A percentile compares a stretch with the other conserved stretches of the same genome.
phyloP scores from a whole-genome alignment of 2,329 filamentous ascomycete species.

The Stagonosporopsis vannaccii region DNA sequence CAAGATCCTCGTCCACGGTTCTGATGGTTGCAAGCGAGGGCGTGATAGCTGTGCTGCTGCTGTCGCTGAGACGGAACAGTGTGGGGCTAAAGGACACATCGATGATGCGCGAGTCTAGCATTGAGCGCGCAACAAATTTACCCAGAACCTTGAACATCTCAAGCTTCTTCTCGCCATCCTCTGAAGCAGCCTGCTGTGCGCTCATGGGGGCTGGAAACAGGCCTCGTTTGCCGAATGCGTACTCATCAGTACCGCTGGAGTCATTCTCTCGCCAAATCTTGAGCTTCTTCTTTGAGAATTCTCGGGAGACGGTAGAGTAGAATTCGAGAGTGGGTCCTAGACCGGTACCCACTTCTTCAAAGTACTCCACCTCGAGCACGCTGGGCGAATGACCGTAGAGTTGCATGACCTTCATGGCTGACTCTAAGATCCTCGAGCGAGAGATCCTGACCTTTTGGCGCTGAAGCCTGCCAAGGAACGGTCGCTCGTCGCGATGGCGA shows the following conservation, averaged over 20 bases:
- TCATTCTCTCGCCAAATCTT: slow-evolving; percentile 97
- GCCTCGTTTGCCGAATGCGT: slow-evolving; percentile 82
- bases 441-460: slow-evolving; percentile 98
- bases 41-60: slow-evolving; percentile 67
- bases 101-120: slow-evolving; percentile 98
- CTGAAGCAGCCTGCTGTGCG: slow-evolving; percentile 73
- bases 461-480: slow-evolving; percentile 89
- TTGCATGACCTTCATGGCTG: slow-evolving; percentile 98
- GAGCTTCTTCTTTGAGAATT: slow-evolving; percentile 96
- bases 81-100: slow-evolving; percentile 97
- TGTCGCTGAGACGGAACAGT: slow-evolving; percentile 91
- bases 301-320: slow-evolving; percentile 95
- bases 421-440: slow-evolving; percentile 91
- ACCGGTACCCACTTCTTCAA: slow-evolving; percentile 96
- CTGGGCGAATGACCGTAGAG: slow-evolving; percentile 96
- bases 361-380: slow-evolving; percentile 96
- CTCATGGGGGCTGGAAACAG: slow-evolving; percentile 93
- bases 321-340: slow-evolving; percentile 96
- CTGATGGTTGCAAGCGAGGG: slow-evolving; percentile 90
- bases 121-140: slow-evolving; percentile 96
- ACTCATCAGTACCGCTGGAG: slow-evolving; percentile 74
- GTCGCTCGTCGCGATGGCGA: slow-evolving; percentile 83
- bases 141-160: slow-evolving; percentile 92
- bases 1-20: slow-evolving; percentile 84
- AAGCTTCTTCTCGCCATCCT: slow-evolving; percentile 86